Base-by-base conservation (phyloP, 768 basidiomycete genomes). In the Suillus cothurnatus region DNA sequence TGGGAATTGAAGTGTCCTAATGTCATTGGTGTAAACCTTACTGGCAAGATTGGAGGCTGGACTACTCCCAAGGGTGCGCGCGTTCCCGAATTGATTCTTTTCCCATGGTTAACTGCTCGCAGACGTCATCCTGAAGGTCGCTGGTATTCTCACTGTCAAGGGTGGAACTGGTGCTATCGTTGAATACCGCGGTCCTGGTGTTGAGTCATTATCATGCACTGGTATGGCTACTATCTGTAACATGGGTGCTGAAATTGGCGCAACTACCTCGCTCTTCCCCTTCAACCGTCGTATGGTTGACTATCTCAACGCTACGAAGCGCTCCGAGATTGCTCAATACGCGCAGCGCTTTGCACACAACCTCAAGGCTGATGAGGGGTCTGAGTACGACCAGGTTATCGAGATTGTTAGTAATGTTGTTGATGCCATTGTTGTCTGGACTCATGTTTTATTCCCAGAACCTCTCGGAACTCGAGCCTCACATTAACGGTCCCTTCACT, bases 1-100 rank as follows among this genome's bases (percentile, higher is more conserved):
- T 99, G 97, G 97, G 97, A 99, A 79, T 88, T 99, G 69, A 99
- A 99, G 83, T 96, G 95, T 79, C 97, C 97, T 79, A 99, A 99
- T 87, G 93, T 95, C 71, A 98, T 99, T 69, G 97, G 97, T 82
- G 95, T 99, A 67, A 93, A 96, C 76, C 85, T 99, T 62, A 95
- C 92, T 71, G 97, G 97, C 72, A 91, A 96, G 81, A 94, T 99
- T 73, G 71, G 85, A 68, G 97, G 97, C 68, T 99, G 97, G 97
- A 98, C 97, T 50, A 91, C 97, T 60, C 94, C 97, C 69, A 99
- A 99, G 85, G 94, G 93, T 93, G 61, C 63, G 82, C 69, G 59
- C 23, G 9, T 21, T 66, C 26, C 19, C 8, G 39, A 3, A 21
- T 17, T 15, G 26, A 34, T 36, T 11, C 23, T 39, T 53, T 23